phyloP scores from a whole-genome alignment of 1,139 yeast species.

The Kluyveromyces sp. region DNA sequence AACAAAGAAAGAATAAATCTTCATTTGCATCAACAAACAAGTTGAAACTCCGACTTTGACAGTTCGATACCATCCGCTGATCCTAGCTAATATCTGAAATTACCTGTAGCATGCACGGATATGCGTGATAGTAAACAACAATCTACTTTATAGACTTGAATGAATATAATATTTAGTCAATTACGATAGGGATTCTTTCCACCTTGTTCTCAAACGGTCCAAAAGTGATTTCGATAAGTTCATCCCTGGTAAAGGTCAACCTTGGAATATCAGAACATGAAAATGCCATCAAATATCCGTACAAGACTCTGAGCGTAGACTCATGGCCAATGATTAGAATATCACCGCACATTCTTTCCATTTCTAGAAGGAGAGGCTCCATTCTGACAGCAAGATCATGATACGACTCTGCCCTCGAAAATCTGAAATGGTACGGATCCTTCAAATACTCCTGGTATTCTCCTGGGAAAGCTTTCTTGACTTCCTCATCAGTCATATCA shows the following conservation, averaged over 20 bases:
- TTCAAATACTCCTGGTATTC: conserved; percentile 59
- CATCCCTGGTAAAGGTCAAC: conserved; percentile 69
- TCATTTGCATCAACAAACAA: background rate
- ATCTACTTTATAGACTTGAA: background rate
- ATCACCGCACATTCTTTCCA: conserved; percentile 88
- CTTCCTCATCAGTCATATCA: conserved; percentile 53
- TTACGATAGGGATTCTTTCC: conserved; percentile 41
- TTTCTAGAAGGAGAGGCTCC: conserved; percentile 86
- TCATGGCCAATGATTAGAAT: conserved; percentile 90
- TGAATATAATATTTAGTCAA: conserved; percentile 14
- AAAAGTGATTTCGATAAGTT: conserved; percentile 79
- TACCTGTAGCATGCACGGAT: too few relatives aligned
- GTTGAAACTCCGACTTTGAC: too few relatives aligned
- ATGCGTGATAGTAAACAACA: background rate
- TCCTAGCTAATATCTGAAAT: too few relatives aligned
- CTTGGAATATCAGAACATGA: conserved; percentile 80
- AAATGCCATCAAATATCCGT: conserved; percentile 92
- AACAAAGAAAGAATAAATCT: conserved; percentile 2
- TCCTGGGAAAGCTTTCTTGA: conserved; percentile 52
- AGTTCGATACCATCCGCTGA: too few relatives aligned
- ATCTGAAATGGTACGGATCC: conserved; percentile 91
- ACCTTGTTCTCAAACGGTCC: conserved; percentile 82
- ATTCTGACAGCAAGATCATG: conserved; percentile 92
- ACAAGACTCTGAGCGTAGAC: conserved; percentile 76
- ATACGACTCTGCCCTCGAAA: conserved; percentile 87